Evolutionary conservation across 1,284 basidiomycete species (phyloP).

Genomic region (Pulveroboletus sp.): DNA sequence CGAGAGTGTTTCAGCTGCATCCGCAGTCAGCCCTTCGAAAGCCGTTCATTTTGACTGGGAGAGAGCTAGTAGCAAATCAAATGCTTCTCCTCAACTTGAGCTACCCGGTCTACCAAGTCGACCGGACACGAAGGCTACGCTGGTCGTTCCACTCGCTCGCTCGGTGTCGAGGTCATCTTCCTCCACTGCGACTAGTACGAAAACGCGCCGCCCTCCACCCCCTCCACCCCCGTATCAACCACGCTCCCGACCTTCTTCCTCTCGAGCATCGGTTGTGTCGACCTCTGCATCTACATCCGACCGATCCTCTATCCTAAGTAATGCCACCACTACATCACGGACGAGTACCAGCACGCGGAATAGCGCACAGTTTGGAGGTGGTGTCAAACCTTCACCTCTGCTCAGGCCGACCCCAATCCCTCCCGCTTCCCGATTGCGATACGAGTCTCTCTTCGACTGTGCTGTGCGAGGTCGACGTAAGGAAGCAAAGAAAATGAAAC

Average conservation of each 20-base stretch:
- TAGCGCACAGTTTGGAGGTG: constrained; percentile 21
- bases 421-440: constrained; percentile 55
- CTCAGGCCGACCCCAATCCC: constrained; percentile 65
- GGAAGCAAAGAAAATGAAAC: constrained; percentile 29
- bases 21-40: constrained; percentile 43
- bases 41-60: constrained; percentile 45
- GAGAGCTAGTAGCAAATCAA: constrained; percentile 31
- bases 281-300: constrained; percentile 48
- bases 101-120: constrained; percentile 58
- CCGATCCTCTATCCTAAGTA: constrained; percentile 59
- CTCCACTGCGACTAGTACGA: constrained; percentile 29
- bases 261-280: constrained; percentile 39
- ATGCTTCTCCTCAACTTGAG: constrained; percentile 28
- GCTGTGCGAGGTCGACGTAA: constrained; percentile 51
- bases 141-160: constrained; percentile 30
- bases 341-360: constrained; percentile 41
- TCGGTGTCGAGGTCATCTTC: constrained; percentile 31
- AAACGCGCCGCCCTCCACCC: constrained; percentile 33
- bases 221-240: constrained; percentile 34
- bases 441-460: constrained; percentile 60
- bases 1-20: constrained; percentile 56
- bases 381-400: constrained; percentile 23
- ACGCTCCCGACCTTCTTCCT: constrained; percentile 30
- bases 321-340: constrained; percentile 43
- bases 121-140: constrained; percentile 27